Conservation (phyloP, 1,139 yeast genomes). For the Geotrichum fermentans region DNA sequence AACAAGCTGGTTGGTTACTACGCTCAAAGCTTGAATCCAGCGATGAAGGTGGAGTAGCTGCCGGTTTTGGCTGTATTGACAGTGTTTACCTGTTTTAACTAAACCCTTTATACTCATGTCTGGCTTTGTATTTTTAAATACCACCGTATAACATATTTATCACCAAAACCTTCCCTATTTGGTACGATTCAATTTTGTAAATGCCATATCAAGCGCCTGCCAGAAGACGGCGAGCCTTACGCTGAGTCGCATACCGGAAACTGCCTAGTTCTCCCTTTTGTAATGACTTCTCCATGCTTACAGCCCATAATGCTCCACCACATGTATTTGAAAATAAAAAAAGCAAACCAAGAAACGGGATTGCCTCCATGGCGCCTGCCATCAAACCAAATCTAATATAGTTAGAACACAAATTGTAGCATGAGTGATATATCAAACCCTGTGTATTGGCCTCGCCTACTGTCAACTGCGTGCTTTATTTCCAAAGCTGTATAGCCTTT, state of each 20-base stretch:
- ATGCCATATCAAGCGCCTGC: constrained; percentile 12
- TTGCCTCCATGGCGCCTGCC: constrained; percentile 53
- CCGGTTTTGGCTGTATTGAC: constrained; percentile 96
- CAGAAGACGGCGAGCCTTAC: constrained; percentile 14
- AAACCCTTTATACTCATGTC: background rate
- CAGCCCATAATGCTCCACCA: constrained; percentile 73
- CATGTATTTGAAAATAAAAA: constrained; percentile 62
- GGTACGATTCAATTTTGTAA: no score
- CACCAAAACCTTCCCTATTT: no score
- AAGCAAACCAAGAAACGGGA: constrained; percentile 57
- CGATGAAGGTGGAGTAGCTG: constrained; percentile 97
- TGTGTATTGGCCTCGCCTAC: constrained; percentile 36
- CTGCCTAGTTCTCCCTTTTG: constrained; percentile 13
- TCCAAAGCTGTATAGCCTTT: constrained; percentile 50
- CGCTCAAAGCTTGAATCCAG: constrained; percentile 83
- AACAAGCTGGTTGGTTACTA: constrained; percentile 74
- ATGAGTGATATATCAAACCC: constrained; percentile 24
- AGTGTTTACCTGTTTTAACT: constrained; percentile 44
- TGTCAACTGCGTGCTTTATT: constrained; percentile 31
- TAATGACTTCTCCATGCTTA: constrained; percentile 28
- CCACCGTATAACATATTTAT: background rate
- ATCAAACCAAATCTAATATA: constrained; percentile 50
- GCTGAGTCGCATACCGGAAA: constrained; percentile 15
- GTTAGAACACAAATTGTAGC: no score
- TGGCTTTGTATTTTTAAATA: background rate